Base-by-base conservation (phyloP, 768 basidiomycete species). In the Ramaria sp. region DNA sequence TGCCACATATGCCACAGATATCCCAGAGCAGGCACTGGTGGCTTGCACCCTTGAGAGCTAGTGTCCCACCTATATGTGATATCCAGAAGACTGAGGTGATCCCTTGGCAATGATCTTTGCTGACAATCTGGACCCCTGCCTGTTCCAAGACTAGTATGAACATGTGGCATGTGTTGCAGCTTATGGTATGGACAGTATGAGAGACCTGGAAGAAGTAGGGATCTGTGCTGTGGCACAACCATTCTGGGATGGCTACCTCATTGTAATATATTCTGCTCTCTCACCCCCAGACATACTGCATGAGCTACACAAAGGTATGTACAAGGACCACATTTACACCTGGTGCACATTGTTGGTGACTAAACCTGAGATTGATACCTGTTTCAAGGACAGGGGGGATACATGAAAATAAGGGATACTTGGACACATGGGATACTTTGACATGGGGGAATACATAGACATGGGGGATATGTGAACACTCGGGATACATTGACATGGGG, bases 201-300 rank as follows among this genome's bases (percentile, higher is more conserved):
- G 31, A 5, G 20, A 7, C 7, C 12, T 37, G 12, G 39, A 53
- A 7, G 52, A 53, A 12, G 37, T 31, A 19, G 52, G 41, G 19
- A 39, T 49, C 20, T 19, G 33, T 3, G n/a, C 33, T 30, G 3
- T 46, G 7, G 49, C 27, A 11, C 33, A 37, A 9, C 59, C 52
- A 17, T 63, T n/a, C n/a, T n/a, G n/a, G n/a, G n/a, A n/a, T n/a
- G n/a, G n/a, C n/a, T n/a, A n/a, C n/a, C n/a, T 63, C 55, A 49
- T 4, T 43, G 43, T 52, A 42, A 64, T 34, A 64, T 48, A 39
- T 63, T 17, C 4, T 42, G 19, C 27, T 27, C n/a, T 49, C 24
- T 54, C 10, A 11, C n/a, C 45, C 9, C 27, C 46, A 15, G 48
- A 50, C 27, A 33, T 49, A 19, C 70, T 78, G 15, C 77, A 80